Evolutionary conservation across 2,329 filamentous ascomycete species (phyloP).

Genomic region (Grosmannia huntii): DNA sequence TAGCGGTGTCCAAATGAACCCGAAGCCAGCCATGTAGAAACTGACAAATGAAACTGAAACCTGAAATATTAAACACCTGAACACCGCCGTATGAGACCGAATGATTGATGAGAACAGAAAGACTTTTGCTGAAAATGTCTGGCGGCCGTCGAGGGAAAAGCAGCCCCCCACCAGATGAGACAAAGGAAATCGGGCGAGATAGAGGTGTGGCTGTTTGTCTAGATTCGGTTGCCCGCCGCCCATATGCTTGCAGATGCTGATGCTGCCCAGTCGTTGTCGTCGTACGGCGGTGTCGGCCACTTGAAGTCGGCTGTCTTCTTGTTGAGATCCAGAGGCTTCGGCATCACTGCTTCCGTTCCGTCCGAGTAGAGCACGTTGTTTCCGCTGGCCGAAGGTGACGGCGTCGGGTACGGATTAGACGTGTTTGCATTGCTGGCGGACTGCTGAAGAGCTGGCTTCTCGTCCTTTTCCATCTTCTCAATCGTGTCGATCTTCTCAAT

Average conservation of each 20-base stretch:
- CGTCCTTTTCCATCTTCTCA: conserved; percentile 42
- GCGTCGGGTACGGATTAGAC: conserved; percentile 50
- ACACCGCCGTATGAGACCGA: conserved; percentile 5
- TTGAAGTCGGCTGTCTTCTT: conserved; percentile 50
- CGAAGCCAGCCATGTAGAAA: background rate
- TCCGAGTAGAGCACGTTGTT: conserved; percentile 65
- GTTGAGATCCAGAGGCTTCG: conserved; percentile 59
- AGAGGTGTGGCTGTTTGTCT: conserved; percentile 9
- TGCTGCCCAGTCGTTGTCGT: conserved; percentile 83
- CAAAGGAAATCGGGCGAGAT: background rate
- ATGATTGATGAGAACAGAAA: background rate
- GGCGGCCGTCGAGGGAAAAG: background rate
- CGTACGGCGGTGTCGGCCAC: conserved; percentile 93
- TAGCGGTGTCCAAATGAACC: conserved; percentile 1
- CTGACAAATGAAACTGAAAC: background rate
- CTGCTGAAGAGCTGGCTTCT: conserved; percentile 41
- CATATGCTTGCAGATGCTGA: conserved; percentile 73
- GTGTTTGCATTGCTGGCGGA: conserved; percentile 52
- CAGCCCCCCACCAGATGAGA: background rate
- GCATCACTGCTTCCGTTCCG: conserved; percentile 45
- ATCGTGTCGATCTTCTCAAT: conserved; percentile 15
- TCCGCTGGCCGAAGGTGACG: conserved; percentile 69
- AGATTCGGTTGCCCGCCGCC: conserved; percentile 55
- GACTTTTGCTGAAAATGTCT: background rate
- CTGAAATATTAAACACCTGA: background rate